Evolutionary conservation across 257 asterid genomes (phyloP).

Genomic region (Catharanthus roseus): DNA sequence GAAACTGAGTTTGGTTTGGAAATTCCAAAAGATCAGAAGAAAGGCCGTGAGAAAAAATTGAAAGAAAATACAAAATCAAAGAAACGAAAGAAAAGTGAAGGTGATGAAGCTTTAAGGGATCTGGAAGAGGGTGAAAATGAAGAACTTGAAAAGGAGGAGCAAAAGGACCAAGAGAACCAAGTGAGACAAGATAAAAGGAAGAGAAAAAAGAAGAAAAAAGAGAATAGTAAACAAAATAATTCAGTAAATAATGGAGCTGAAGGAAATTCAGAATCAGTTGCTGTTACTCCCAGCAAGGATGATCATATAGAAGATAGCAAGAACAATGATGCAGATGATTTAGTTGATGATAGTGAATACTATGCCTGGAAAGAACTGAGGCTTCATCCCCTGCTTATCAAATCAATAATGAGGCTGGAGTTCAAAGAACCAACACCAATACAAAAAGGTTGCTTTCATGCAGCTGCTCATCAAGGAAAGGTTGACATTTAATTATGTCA

Average conservation of each 20-base stretch:
- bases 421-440: conserved; percentile 91
- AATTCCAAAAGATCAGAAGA: conserved; percentile 32
- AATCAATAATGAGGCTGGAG: conserved; percentile 68
- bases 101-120: conserved; percentile 17
- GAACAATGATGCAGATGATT: conserved; percentile 44
- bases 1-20: conserved; percentile 63
- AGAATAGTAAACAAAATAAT: conserved; percentile 33
- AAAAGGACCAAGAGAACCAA: conserved; percentile 28
- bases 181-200: conserved; percentile 38
- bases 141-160: conserved; percentile 25
- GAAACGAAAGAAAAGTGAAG: conserved; percentile 33
- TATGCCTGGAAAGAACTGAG: conserved; percentile 86
- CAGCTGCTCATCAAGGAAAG: conserved; percentile 99
- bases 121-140: conserved; percentile 28
- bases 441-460: conserved; percentile 91
- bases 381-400: conserved; percentile 82
- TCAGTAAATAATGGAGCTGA: conserved; percentile 25
- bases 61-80: conserved; percentile 34
- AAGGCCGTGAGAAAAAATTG: conserved; percentile 22
- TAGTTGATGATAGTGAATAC: conserved; percentile 65
- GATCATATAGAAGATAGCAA: conserved; percentile 42
- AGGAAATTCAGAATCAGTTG: conserved; percentile 28
- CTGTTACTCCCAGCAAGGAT: conserved; percentile 33
- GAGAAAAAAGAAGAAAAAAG: conserved; percentile 22
- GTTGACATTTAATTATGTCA: conserved; percentile 29